Evolutionary conservation across 2,329 filamentous ascomycete genomes (phyloP).

Genomic region (Alternaria hordeiaustralica): DNA sequence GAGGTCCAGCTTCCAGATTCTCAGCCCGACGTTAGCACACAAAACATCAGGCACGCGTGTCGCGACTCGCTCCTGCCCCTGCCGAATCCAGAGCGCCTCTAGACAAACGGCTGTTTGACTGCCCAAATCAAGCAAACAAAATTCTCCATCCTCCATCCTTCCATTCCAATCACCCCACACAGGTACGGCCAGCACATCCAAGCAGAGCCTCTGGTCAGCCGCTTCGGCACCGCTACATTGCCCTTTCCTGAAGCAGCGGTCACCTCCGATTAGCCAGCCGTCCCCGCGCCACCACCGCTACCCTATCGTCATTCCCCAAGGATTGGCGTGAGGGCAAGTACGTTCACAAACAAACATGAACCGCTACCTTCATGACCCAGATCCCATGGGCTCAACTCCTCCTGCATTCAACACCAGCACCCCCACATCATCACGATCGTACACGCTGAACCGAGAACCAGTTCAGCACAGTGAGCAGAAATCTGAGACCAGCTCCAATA

Average conservation of each 20-base stretch:
- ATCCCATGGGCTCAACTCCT: conserved; percentile 7
- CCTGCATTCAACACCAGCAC: background rate
- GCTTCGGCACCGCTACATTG: conserved; percentile 4
- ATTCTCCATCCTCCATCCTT: background rate
- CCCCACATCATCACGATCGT: background rate
- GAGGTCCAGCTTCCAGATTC: too few relatives aligned
- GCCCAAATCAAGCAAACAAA: conserved; percentile 5
- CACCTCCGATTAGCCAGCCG: conserved; percentile 1
- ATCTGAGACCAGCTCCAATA: conserved; percentile 9
- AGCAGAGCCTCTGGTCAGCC: background rate
- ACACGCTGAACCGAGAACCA: background rate
- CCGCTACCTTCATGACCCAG: background rate
- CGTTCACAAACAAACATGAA: conserved; percentile 13
- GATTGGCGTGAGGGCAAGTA: conserved; percentile 1
- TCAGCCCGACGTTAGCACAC: background rate
- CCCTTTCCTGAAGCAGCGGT: conserved; percentile 12
- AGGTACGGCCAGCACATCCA: background rate
- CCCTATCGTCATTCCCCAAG: background rate
- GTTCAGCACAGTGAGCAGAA: background rate
- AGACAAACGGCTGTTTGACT: background rate
- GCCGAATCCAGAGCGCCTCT: background rate
- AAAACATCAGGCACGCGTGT: background rate
- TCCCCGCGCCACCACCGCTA: background rate
- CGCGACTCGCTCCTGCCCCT: conserved; percentile 3
- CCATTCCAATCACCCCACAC: background rate